A percentile compares a stretch with the other conserved stretches of the same genome.
Conservation (phyloP, 495 filamentous ascomycete genomes). For the Articulospora tetracladia region DNA sequence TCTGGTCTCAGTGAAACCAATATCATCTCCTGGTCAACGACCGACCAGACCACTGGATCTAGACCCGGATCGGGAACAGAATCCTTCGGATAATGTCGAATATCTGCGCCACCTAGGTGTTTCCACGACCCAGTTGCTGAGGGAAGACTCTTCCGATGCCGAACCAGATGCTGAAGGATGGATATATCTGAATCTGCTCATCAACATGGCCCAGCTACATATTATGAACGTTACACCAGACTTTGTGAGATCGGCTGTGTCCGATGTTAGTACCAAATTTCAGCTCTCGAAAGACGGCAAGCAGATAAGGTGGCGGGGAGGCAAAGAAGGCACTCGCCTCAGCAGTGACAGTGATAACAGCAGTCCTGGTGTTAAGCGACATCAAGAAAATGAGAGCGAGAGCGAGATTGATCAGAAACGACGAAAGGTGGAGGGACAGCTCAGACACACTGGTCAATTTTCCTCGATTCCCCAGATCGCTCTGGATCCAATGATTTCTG, state of each 20-base stretch:
- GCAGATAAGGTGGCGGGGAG: slow-evolving; percentile 70
- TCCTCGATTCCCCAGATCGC: slow-evolving; percentile 20
- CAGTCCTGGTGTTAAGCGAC: slow-evolving; percentile 36
- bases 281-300: slow-evolving; percentile 70
- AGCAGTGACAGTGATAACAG: slow-evolving; percentile 48
- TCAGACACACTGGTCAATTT: slow-evolving; percentile 11
- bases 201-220: slow-evolving; percentile 77
- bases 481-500: slow-evolving; percentile 24
- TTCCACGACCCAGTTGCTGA: slow-evolving; percentile 37
- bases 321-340: slow-evolving; percentile 52
- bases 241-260: slow-evolving; percentile 65
- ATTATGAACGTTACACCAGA: slow-evolving; percentile 71
- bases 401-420: slow-evolving; percentile 29
- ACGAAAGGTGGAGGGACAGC: slow-evolving; percentile 24
- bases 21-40: slow-evolving; percentile 48
- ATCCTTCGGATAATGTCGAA: slow-evolving; percentile 67
- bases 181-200: slow-evolving; percentile 79
- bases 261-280: slow-evolving; percentile 61
- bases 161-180: slow-evolving; percentile 57
- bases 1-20: slow-evolving; percentile 5
- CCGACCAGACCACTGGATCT: slow-evolving; percentile 70
- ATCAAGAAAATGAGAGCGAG: slow-evolving; percentile 37
- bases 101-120: slow-evolving; percentile 71
- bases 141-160: slow-evolving; percentile 39
- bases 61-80: slow-evolving; percentile 62